Evolutionary conservation across 192 early-diverging fungal genomes (phyloP).

Genomic region (Backusella westeae): DNA sequence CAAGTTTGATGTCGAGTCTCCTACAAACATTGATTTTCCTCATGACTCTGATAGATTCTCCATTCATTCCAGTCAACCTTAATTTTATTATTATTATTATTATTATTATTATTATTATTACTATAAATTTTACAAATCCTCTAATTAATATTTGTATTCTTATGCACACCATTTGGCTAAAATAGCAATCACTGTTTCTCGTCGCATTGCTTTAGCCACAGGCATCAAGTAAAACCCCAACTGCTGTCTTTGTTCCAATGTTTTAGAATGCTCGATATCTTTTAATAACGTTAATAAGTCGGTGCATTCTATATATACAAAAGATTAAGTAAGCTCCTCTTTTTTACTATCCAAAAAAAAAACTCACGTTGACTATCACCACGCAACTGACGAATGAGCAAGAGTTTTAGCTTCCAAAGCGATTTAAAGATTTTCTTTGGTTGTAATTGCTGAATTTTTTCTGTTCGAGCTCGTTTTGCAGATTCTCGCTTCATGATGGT

Average conservation of each 20-base stretch:
- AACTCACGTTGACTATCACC: not conserved
- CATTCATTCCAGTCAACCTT: constrained; percentile 13
- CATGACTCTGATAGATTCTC: constrained; percentile 29
- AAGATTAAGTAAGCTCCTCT: too few species aligned
- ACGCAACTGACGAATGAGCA: not conserved
- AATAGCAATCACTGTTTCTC: not conserved
- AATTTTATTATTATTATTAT: not conserved
- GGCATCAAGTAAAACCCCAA: constrained; percentile 14
- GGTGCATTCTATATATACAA: not conserved
- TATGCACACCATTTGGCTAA: constrained; percentile 10
- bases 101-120: not conserved
- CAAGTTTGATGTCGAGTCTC: not conserved
- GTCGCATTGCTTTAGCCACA: not conserved
- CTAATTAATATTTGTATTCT: not conserved
- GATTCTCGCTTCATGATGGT: not conserved
- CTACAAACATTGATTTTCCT: constrained; percentile 22
- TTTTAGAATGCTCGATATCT: not conserved
- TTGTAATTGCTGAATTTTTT: not conserved
- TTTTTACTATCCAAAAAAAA: not conserved
- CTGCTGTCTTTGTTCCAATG: not conserved
- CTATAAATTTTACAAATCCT: too few species aligned
- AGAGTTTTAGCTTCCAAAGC: not conserved
- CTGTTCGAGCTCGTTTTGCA: not conserved
- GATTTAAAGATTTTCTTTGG: not conserved
- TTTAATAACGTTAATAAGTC: not conserved